Conservation (phyloP, 202 grass and related monocot genomes). For the Cymbopogon flexuosus region DNA sequence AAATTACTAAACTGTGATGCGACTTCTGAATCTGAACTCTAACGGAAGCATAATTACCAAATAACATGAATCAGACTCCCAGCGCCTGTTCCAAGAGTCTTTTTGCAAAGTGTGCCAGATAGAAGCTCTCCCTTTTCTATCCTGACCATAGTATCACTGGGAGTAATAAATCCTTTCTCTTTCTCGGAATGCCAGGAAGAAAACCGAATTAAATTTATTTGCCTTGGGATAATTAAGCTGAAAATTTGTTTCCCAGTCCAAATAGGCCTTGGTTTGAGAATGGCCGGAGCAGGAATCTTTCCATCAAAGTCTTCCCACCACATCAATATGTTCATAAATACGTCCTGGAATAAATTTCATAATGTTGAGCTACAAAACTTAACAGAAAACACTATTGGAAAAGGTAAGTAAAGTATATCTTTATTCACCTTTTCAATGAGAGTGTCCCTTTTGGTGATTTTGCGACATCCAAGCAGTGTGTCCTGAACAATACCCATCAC, state of each 20-base stretch:
- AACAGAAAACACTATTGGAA: neutral
- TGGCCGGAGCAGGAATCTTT: constrained; percentile 85
- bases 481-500: constrained; percentile 99
- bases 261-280: constrained; percentile 86
- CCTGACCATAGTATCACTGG: constrained; percentile 81
- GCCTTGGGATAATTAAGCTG: constrained; percentile 93
- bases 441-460: constrained; percentile 94
- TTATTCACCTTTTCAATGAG: constrained; percentile 83
- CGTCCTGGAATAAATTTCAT: constrained; percentile 50
- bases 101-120: constrained; percentile 84
- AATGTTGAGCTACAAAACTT: neutral
- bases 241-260: constrained; percentile 99
- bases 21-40: neutral
- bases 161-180: constrained; percentile 76
- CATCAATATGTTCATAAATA: constrained; percentile 99
- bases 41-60: constrained; percentile 44
- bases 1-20: neutral
- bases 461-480: constrained; percentile 78
- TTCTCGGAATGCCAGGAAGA: constrained; percentile 72
- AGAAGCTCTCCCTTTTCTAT: constrained; percentile 94
- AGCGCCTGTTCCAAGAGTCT: constrained; percentile 55
- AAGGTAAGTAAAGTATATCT: neutral
- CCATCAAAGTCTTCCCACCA: constrained; percentile 99
- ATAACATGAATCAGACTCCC: constrained; percentile 96
- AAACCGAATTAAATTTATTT: constrained; percentile 77